Percentiles rank a stretch among this genome's conserved stretches.
phyloP scores from a whole-genome alignment of 257 asterid species.

The Nicotiana attenuata region DNA sequence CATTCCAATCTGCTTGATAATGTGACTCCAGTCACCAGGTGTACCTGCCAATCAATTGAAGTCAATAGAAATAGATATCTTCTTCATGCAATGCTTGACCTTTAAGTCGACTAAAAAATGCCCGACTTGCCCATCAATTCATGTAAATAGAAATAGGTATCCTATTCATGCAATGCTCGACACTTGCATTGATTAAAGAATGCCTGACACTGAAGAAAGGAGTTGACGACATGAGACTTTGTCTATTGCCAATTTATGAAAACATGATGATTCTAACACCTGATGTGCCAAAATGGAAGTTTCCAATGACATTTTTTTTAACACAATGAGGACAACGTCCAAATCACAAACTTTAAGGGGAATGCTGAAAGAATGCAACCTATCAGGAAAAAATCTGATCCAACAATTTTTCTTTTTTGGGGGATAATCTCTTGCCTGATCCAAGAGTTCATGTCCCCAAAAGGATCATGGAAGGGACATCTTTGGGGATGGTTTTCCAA shows the following conservation, averaged over 20 bases:
- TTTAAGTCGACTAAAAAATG: neutral
- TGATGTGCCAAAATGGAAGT: neutral
- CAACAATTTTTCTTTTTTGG: neutral
- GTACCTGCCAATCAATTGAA: slow-evolving; percentile 52
- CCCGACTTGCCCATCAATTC: slow-evolving; percentile 37
- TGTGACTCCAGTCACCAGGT: slow-evolving; percentile 99
- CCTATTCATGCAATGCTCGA: neutral
- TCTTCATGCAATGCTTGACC: neutral
- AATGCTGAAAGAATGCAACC: neutral
- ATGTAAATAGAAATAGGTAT: neutral
- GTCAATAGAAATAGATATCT: neutral
- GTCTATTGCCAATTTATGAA: neutral
- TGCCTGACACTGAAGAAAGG: neutral
- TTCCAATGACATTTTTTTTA: neutral
- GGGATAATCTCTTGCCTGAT: too few relatives aligned
- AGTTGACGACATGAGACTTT: neutral
- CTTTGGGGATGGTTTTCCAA: neutral
- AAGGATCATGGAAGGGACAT: neutral
- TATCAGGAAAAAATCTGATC: neutral
- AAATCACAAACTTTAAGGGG: neutral
- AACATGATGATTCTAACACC: neutral
- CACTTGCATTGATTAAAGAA: neutral
- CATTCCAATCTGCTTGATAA: slow-evolving; percentile 97
- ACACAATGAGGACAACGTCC: neutral
- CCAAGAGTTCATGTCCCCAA: neutral